Base-by-base conservation (phyloP, 1,139 yeast species). In the Komagataea norvegica region DNA sequence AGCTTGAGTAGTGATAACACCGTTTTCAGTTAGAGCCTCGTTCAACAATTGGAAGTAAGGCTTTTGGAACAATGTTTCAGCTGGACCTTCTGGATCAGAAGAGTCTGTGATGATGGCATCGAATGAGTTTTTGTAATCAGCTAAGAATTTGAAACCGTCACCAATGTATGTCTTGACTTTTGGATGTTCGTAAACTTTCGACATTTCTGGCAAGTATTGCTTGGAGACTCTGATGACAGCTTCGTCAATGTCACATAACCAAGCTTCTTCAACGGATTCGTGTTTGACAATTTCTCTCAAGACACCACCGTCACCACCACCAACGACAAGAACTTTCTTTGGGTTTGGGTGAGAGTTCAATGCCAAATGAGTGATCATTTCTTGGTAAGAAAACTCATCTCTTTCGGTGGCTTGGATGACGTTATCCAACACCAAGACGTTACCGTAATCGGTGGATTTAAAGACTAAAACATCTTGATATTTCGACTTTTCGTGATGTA, bases 301-400 rank as follows among this genome's bases (percentile, higher is more conserved):
- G 41, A 88, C 96, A 61, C 96, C 96, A 54, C 96, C 96, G 58
- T 88, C 96, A 54, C 96, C 96, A 49, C 96, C 96, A 42, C 96
- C 96, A 59, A 88, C 81, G 42, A 88, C 95, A 46, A 88, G 70
- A 23, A 91, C 96, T 58, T 73, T 79, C 70, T 83, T 84, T 38
- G 96, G 96, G 66, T 81, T 74, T 44, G 94, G 88, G 67, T 88
- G 96, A 31, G 93, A 77, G 74, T 83, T 84, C 65, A 88, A 58
- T 11, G 95, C 94, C 56, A 88, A 70, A 64, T 88, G 96, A 29
- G 95, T 68, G 61, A 88, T 88, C 95, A 88, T 86, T 64, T 88
- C 96, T 68, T 88, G 96, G 69, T 86, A 86, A 37, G 95, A 77
- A 62, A 86, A 88, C 65, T 88, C 96, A 59, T 88, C 96, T 57